Conservation (phyloP, 2,329 filamentous ascomycete species). For the Pseudogymnoascus sp. region DNA sequence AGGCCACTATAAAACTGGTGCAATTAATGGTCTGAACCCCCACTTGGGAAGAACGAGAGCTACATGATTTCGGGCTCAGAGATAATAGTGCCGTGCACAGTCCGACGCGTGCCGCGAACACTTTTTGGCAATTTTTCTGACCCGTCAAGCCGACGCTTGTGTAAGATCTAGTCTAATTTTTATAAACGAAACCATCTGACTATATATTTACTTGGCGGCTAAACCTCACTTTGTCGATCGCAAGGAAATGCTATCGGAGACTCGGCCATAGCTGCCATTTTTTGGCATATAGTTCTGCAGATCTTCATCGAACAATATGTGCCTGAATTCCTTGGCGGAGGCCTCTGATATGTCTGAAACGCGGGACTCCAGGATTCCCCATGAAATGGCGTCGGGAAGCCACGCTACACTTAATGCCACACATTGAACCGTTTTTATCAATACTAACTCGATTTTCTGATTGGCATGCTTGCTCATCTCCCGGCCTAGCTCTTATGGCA, state of each 20-base stretch:
- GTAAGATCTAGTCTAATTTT: neutral
- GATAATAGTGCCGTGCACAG: neutral
- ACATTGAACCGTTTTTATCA: neutral
- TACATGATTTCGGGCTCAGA: neutral
- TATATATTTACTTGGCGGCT: neutral
- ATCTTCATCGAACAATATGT: neutral
- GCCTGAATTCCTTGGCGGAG: conserved; percentile 1
- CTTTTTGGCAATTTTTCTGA: neutral
- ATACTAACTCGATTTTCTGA: neutral
- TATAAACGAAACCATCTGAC: neutral
- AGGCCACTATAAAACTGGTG: neutral
- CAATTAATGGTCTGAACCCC: neutral
- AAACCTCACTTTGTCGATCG: neutral
- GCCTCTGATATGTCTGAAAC: conserved; percentile 5
- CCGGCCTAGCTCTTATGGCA: neutral
- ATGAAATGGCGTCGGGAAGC: neutral
- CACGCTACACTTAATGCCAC: neutral
- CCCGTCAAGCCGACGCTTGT: neutral
- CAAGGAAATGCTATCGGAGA: neutral
- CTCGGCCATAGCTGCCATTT: neutral
- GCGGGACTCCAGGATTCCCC: neutral
- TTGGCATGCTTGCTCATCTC: neutral
- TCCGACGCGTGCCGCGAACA: neutral
- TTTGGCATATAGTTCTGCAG: neutral
- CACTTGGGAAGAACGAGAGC: no score